Evolutionary conservation across 1,139 yeast genomes (phyloP).

Genomic region (Entelexis sorbosivorans): DNA sequence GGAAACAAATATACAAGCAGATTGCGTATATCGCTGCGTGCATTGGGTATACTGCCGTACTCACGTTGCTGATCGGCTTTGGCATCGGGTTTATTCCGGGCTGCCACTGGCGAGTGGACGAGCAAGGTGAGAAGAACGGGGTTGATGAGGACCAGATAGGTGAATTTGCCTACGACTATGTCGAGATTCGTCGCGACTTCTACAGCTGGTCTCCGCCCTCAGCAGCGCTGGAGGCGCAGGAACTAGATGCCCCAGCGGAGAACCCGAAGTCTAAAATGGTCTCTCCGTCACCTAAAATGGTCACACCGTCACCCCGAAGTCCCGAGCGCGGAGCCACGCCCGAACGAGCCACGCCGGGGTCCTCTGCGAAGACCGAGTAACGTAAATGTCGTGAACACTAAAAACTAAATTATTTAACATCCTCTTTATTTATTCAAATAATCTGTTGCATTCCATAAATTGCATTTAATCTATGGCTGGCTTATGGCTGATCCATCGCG

Average conservation of each 20-base stretch:
- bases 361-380: not conserved
- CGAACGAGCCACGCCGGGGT: not conserved
- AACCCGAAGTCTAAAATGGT: not conserved
- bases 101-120: constrained; percentile 64
- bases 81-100: constrained; percentile 74
- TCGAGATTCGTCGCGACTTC: constrained; percentile 90
- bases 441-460: not conserved
- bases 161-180: constrained; percentile 95
- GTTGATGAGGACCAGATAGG: constrained; percentile 97
- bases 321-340: not conserved
- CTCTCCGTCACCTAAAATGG: not conserved
- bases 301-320: not conserved
- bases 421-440: not conserved
- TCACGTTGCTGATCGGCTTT: constrained; percentile 67
- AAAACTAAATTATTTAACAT: not conserved
- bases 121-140: constrained; percentile 78
- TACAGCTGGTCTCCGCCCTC: constrained; percentile 47
- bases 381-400: not conserved
- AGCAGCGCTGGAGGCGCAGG: constrained; percentile 6
- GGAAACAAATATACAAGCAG: constrained; percentile 84
- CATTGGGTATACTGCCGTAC: constrained; percentile 62
- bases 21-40: constrained; percentile 71
- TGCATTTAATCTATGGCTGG: not conserved
- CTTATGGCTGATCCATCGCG: not conserved
- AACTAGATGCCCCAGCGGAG: not conserved